A percentile compares a stretch with the other conserved stretches of the same genome.
These are phyloP conservation scores for Lindgomyces ingoldianus DNA, from an alignment of 495 filamentous ascomycete species.

Conservation along the genomic window DNA sequence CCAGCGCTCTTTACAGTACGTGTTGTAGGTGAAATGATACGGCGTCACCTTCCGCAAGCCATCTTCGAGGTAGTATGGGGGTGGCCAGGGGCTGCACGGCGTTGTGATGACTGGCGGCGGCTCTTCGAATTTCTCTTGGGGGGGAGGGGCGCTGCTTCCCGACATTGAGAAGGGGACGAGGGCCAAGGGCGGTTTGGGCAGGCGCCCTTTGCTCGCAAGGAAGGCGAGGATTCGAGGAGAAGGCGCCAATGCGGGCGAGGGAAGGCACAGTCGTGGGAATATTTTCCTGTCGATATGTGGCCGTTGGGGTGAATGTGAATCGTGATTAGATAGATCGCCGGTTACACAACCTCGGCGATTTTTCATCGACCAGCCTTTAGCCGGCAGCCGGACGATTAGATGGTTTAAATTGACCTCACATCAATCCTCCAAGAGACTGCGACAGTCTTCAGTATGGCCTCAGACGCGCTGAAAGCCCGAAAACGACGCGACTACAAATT, in stretches of 20 bases:
- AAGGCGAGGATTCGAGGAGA: conserved; percentile 61
- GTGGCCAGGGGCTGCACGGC: conserved; percentile 66
- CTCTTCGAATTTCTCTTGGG: conserved; percentile 27
- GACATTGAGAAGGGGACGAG: conserved; percentile 52
- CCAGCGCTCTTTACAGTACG: conserved; percentile 89
- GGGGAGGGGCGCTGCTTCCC: conserved; percentile 23
- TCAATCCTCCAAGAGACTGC: not conserved
- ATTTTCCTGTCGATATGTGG: not conserved
- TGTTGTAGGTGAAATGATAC: conserved; percentile 94
- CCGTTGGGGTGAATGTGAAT: not conserved
- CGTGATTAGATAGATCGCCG: not conserved
- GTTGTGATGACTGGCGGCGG: conserved; percentile 60
- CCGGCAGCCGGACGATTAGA: not conserved
- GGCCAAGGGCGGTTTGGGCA: conserved; percentile 55
- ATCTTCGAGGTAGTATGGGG: conserved; percentile 75
- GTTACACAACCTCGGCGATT: not conserved
- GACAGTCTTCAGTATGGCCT: conserved; percentile 33
- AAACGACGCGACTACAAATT: conserved; percentile 74
- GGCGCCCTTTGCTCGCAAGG: conserved; percentile 57
- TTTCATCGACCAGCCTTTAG: not conserved
- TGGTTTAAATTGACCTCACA: not conserved
- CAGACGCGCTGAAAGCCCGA: conserved; percentile 60
- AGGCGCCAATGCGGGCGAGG: conserved; percentile 53
- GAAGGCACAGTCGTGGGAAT: not conserved
- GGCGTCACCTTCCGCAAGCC: conserved; percentile 80